Conservation (phyloP, 108 stramenopile genomes). For the Nitzschia putrida region DNA sequence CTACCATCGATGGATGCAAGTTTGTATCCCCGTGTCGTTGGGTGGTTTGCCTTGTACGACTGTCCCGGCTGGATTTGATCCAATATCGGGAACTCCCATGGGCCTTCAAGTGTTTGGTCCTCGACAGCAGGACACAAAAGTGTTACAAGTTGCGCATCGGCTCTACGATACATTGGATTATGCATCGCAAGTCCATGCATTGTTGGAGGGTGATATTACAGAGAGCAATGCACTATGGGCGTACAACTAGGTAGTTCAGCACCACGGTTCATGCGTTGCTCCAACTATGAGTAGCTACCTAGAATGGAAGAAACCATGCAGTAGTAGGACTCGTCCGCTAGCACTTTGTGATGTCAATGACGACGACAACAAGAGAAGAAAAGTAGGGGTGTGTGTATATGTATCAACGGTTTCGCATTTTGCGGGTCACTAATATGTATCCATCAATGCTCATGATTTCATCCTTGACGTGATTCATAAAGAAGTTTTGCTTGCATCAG, state of each 20-base stretch:
- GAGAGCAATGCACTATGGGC: too few species aligned
- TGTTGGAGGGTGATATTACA: too few species aligned
- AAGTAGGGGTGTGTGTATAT: too few species aligned
- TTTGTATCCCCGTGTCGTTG: conserved; percentile 50
- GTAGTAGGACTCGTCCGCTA: too few species aligned
- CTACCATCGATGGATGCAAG: conserved; percentile 67
- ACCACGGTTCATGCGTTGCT: too few species aligned
- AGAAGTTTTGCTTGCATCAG: too few species aligned
- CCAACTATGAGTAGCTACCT: too few species aligned
- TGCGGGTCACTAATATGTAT: conserved; percentile 14
- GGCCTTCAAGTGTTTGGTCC: conserved; percentile 48
- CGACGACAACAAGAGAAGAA: too few species aligned
- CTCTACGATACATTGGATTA: neutral
- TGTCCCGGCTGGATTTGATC: conserved; percentile 43
- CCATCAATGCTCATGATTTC: conserved; percentile 78
- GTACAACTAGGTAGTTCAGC: too few species aligned
- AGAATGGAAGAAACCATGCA: too few species aligned
- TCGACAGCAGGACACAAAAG: conserved; percentile 24
- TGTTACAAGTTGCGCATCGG: conserved; percentile 27
- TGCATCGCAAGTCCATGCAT: neutral
- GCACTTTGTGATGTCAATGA: too few species aligned
- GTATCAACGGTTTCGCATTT: too few species aligned
- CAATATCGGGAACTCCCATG: conserved; percentile 23
- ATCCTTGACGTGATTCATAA: conserved; percentile 73
- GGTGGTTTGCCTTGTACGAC: conserved; percentile 55